These are phyloP conservation scores for Pythium pectinolyticum DNA, from an alignment of 352 stramenopile genomes.

Conservation along the genomic window DNA sequence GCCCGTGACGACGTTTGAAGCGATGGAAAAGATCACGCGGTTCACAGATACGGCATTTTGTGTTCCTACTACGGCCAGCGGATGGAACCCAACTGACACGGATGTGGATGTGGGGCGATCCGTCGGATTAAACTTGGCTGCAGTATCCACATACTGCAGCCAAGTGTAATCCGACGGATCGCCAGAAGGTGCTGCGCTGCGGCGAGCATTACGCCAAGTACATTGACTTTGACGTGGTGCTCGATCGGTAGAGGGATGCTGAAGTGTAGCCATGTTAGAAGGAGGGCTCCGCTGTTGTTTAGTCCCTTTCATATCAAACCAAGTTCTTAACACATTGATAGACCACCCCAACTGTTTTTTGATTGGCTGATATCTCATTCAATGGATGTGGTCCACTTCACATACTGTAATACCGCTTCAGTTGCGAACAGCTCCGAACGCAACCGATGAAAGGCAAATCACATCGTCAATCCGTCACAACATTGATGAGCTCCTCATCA, in stretches of 20 bases:
- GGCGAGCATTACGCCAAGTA: constrained; percentile 84
- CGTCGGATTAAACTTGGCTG: too few species aligned
- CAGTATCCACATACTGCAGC: constrained; percentile 36
- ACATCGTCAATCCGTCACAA: neutral
- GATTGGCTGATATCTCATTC: neutral
- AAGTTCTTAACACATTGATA: too few species aligned
- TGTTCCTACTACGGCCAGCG: neutral
- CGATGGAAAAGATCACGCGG: constrained; percentile 79
- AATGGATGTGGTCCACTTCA: constrained; percentile 5
- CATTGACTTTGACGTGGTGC: constrained; percentile 80
- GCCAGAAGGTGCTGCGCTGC: constrained; percentile 73
- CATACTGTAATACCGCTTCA: neutral
- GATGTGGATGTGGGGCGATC: too few species aligned
- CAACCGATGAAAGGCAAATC: too few species aligned
- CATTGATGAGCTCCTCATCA: neutral
- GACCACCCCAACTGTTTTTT: too few species aligned
- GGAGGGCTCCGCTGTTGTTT: neutral
- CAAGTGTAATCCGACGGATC: constrained; percentile 88
- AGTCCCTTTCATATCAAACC: too few species aligned
- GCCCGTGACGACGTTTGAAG: constrained; percentile 71
- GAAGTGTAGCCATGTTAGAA: too few species aligned
- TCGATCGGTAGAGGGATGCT: constrained; percentile 48
- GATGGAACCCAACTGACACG: too few species aligned
- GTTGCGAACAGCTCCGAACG: constrained; percentile 10
- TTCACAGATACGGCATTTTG: constrained; percentile 73